Conservation (phyloP, 1,284 basidiomycete genomes). For the Irpex sp. region DNA sequence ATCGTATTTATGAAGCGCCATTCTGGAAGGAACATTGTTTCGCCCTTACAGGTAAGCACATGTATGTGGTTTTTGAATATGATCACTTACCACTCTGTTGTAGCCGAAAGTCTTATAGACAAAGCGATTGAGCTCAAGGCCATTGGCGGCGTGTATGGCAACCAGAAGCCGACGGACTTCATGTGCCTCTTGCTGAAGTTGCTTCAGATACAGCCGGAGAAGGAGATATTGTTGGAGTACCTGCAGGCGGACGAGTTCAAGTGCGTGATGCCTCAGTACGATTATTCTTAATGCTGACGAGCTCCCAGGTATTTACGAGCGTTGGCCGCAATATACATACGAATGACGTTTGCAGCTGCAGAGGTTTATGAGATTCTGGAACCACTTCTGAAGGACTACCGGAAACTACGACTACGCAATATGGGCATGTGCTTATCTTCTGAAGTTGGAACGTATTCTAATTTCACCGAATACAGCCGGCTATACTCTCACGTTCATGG, state of each 20-base stretch:
- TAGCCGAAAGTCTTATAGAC: constrained; percentile 91
- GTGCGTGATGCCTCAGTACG: constrained; percentile 41
- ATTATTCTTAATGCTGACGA: background rate
- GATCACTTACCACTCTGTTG: background rate
- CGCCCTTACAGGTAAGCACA: constrained; percentile 71
- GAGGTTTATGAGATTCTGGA: constrained; percentile 94
- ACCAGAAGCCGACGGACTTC: constrained; percentile 89
- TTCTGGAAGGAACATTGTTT: constrained; percentile 99
- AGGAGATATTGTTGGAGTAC: constrained; percentile 94
- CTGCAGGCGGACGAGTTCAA: constrained; percentile 96
- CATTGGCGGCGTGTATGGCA: constrained; percentile 92
- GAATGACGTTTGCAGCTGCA: constrained; percentile 86
- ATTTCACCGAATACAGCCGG: constrained; percentile 45
- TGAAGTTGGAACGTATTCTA: background rate
- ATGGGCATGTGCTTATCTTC: constrained; percentile 51
- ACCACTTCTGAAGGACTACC: constrained; percentile 89
- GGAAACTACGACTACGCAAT: constrained; percentile 80
- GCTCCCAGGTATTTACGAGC: constrained; percentile 81
- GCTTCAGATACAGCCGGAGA: constrained; percentile 95
- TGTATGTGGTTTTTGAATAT: background rate
- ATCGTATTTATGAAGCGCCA: constrained; percentile 90
- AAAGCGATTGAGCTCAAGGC: constrained; percentile 78
- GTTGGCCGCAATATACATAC: constrained; percentile 89
- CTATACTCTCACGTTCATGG: constrained; percentile 82
- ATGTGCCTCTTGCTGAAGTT: constrained; percentile 90